Base-by-base conservation (phyloP, 768 basidiomycete species). In the Pisolithus microcarpus region DNA sequence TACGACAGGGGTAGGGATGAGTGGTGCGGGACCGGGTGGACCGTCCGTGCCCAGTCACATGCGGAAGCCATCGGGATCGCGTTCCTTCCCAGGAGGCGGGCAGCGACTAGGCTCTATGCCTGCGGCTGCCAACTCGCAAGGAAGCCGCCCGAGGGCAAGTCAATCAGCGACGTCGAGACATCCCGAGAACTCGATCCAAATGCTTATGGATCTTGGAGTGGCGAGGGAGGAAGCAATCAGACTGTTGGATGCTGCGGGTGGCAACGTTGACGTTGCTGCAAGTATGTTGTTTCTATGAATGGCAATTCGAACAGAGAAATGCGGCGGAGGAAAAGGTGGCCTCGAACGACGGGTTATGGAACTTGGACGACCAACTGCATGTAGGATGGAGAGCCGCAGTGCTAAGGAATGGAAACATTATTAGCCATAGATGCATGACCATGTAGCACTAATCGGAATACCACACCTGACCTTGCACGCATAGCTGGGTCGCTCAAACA, bases 181-280 rank as follows among this genome's bases (percentile, higher is more conserved):
- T 24, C 55, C 88, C 2, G 95, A 95, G 60, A 65, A 66, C 11
- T 68, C 71, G 21, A 81, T 98, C 43, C 62, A 69, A 38, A 74
- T 79, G 2, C 70, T 98, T 18, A 79, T 92, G 72, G 79, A 77
- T 43, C 74, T 98, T 1, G 95, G 95, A 3, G 88, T 77, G 9
- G 71, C 80, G 28, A 73, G 89, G 56, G 86, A 92, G 50, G 70
- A 82, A 23, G 95, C 95, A 1, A 80, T 93, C 16, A 77, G 77
- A 42, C 75, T 82, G 42, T 70, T 98, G 53, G 79, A 85, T 13
- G 87, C 89, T 4, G 78, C 91, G 0, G 84, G 81, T 3, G 95
- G 95, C 2, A 91, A 94, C 63, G 72, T 91, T 19, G 91, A 96
- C 55, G 73, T 87, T 21, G 94, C 94, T 9, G 93, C 89, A 9